Evolutionary conservation across 1,284 basidiomycete species (phyloP), one percentile per base, ranked within the genome.

Genomic region (Puccinia hordei): DNA sequence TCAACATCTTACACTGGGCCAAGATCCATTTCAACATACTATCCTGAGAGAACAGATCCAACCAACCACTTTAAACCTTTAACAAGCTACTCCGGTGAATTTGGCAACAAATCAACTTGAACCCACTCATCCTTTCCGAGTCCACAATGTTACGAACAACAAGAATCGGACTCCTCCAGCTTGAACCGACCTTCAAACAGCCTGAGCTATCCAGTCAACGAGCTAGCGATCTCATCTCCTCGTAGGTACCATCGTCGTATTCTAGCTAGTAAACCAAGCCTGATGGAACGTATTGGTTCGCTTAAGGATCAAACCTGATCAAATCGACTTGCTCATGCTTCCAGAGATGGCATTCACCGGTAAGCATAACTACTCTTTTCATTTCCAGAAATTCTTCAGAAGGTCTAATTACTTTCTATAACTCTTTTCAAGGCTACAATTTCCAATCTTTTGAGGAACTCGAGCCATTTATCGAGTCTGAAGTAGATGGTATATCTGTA

Each of bases 311-410:
- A 30, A 61, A 46, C 65, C 63, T 24, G 35, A 55, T 27, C n/a
- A 69, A 12, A 44, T 78, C 49, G 75, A 78, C 69, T 38, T 78
- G 24, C 75, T 78, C 33, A 69, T 78, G 22, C 75, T 78, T 59
- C 75, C 75, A 13, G 75, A 78, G 63, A 49, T 78, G 30, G 75
- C 75, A 3, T 78, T 78, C 38, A 55, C 65, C 30, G 75, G 75
- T 78, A 69, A 49, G 24, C 30, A 66, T 24, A 13, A 24, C 17
- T 38, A 41, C 17, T 41, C 17, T 6, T 24, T 71, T 24, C 68
- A n/a, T 30, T 2, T 6, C 0, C 30, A 38, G 53, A 41, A 15
- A 30, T 13, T 46, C 19, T 13, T 30, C 2, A 30, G 12, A 65
- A 51, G 8, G 41, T n/a, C 24, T 15, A 35, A 24, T 41, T 13